Percentiles rank a stretch among this genome's conserved stretches.
These are phyloP conservation scores for Candida tropicalis DNA, from an alignment of 1,139 yeast species.

Conservation along the genomic window DNA sequence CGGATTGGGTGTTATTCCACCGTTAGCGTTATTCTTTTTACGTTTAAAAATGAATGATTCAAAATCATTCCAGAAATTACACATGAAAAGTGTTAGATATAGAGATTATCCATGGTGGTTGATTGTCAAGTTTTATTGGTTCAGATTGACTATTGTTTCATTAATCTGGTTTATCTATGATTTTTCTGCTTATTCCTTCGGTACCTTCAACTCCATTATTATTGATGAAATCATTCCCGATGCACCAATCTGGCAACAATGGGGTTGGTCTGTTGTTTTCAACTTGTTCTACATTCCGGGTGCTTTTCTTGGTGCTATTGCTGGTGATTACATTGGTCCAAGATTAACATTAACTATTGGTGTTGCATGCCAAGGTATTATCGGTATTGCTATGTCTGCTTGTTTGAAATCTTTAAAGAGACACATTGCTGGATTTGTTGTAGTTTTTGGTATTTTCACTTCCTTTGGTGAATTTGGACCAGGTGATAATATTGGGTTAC, in stretches of 20 bases:
- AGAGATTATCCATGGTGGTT: conserved; percentile 62
- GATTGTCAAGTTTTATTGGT: conserved; percentile 81
- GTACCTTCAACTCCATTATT: conserved; percentile 76
- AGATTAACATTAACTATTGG: conserved; percentile 75
- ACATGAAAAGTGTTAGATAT: conserved; percentile 59
- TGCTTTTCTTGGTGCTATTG: conserved; percentile 76
- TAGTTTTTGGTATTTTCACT: conserved; percentile 83
- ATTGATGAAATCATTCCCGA: conserved; percentile 57
- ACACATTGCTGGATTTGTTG: conserved; percentile 77
- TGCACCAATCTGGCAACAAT: conserved; percentile 57
- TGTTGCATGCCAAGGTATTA: conserved; percentile 67
- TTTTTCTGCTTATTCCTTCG: conserved; percentile 84
- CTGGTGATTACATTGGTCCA: conserved; percentile 89
- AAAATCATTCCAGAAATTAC: conserved; percentile 66
- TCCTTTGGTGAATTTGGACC: conserved; percentile 93
- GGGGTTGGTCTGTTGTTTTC: conserved; percentile 92
- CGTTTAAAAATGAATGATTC: conserved; percentile 78
- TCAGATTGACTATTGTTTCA: conserved; percentile 69
- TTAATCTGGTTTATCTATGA: conserved; percentile 91
- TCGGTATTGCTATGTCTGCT: conserved; percentile 89
- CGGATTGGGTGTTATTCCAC: conserved; percentile 92
- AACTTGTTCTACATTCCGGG: conserved; percentile 92
- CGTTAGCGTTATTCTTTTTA: conserved; percentile 71
- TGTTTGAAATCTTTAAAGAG: conserved; percentile 55
- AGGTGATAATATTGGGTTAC: conserved; percentile 86